phyloP scores from a whole-genome alignment of 1,284 basidiomycete genomes.

The Pseudozyma pruni region DNA sequence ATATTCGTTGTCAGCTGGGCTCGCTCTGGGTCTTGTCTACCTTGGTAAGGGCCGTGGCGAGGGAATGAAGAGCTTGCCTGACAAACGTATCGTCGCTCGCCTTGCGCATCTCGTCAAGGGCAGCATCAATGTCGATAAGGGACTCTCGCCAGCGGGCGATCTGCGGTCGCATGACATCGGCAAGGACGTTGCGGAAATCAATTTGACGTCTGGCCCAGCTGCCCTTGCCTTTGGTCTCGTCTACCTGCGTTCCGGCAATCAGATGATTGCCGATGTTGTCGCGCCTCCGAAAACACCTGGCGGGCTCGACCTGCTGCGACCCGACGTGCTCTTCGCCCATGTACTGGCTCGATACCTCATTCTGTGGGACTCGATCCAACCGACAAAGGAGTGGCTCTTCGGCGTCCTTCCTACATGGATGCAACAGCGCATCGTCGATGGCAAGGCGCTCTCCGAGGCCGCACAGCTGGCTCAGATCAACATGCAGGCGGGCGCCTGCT shows the following conservation, averaged over 20 bases:
- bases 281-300: conserved; percentile 82
- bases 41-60: conserved; percentile 74
- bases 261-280: conserved; percentile 85
- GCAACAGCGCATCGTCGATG: conserved; percentile 70
- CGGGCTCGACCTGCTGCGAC: conserved; percentile 84
- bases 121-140: conserved; percentile 3
- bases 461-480: conserved; percentile 59
- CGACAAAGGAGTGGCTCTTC: conserved; percentile 81
- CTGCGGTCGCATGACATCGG: background rate
- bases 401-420: conserved; percentile 80
- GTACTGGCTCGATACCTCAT: conserved; percentile 83
- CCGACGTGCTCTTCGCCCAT: conserved; percentile 84
- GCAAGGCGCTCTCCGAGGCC: conserved; percentile 29
- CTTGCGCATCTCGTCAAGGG: conserved; percentile 49
- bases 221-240: conserved; percentile 89
- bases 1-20: conserved; percentile 86
- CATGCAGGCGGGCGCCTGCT: conserved; percentile 80
- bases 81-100: conserved; percentile 51
- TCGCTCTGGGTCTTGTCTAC: conserved; percentile 95
- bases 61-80: conserved; percentile 52
- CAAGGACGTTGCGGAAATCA: conserved; percentile 21
- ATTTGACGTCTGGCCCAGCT: conserved; percentile 77
- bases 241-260: conserved; percentile 85
- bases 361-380: conserved; percentile 83
- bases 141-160: background rate